Conservation (phyloP, 2,329 filamentous ascomycete species). For the Fusarium floridanum region DNA sequence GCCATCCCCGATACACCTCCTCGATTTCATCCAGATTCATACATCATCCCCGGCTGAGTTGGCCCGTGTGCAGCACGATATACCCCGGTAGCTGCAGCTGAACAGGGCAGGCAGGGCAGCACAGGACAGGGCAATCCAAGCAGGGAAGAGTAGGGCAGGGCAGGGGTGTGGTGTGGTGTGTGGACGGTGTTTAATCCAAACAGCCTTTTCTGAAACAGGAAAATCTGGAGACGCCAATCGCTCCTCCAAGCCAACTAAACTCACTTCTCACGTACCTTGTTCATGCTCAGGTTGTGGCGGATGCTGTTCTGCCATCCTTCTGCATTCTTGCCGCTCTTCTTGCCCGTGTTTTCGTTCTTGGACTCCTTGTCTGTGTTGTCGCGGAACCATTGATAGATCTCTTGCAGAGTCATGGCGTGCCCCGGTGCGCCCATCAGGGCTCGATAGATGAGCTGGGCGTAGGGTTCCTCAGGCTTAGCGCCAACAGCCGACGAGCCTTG, state of each 20-base stretch:
- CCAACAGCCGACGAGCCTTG: background rate
- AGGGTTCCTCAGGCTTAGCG: constrained; percentile 70
- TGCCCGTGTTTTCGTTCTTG: constrained; percentile 65
- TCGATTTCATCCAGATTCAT: constrained; percentile 1
- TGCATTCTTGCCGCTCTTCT: constrained; percentile 35
- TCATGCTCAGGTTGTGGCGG: constrained; percentile 96
- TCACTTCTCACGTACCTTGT: constrained; percentile 71
- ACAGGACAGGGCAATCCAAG: background rate
- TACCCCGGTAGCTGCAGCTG: constrained; percentile 14
- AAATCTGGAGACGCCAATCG: constrained; percentile 24
- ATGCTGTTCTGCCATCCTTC: constrained; percentile 97
- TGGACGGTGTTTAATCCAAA: constrained; percentile 1
- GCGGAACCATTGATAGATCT: constrained; percentile 92
- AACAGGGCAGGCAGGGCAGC: background rate
- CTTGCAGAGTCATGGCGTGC: constrained; percentile 81
- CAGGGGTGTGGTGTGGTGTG: background rate
- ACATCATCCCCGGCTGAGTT: constrained; percentile 12
- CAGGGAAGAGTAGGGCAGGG: background rate
- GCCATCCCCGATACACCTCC: background rate
- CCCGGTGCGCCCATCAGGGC: constrained; percentile 77
- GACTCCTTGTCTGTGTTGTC: constrained; percentile 84
- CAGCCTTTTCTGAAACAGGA: constrained; percentile 30
- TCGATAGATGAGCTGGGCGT: constrained; percentile 83
- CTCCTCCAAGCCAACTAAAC: background rate
- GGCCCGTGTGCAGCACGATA: constrained; percentile 22